These are phyloP conservation scores for Boletus rex-veris DNA, from an alignment of 768 basidiomycete genomes.

Conservation along the genomic window DNA sequence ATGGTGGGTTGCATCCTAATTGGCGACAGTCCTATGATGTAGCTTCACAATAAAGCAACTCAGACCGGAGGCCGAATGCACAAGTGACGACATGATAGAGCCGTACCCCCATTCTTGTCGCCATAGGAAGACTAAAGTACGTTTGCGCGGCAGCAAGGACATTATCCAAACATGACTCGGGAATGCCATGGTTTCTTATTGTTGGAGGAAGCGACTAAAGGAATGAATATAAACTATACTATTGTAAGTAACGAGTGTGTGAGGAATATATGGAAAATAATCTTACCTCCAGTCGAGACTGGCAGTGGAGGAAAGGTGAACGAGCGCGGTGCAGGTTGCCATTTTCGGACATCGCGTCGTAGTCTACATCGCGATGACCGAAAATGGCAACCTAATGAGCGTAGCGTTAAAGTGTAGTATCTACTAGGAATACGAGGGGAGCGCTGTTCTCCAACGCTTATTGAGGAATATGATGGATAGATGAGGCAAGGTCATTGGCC, in stretches of 20 bases:
- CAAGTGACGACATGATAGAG: background rate
- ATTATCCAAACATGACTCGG: conserved; percentile 44
- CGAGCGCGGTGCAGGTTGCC: no score
- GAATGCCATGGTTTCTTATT: conserved; percentile 79
- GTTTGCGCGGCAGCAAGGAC: conserved; percentile 46
- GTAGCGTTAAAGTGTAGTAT: no score
- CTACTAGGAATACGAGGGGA: no score
- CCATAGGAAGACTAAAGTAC: conserved; percentile 66
- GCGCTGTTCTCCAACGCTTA: no score
- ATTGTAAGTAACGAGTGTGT: no score
- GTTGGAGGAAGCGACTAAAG: background rate
- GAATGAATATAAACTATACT: no score
- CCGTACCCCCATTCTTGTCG: conserved; percentile 62
- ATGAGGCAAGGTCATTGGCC: background rate
- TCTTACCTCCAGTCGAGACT: no score
- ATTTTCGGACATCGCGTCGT: no score
- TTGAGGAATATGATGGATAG: background rate
- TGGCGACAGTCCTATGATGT: conserved; percentile 59
- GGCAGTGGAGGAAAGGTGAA: no score
- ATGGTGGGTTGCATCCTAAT: conserved; percentile 71
- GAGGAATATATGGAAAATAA: no score
- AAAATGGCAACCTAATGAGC: no score
- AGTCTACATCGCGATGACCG: no score
- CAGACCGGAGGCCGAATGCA: background rate
- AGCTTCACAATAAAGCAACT: conserved; percentile 20